Percentiles rank a stretch among this genome's conserved stretches.
Conservation (phyloP, 805 yeast genomes). For the Cyberlindnera saturnus region DNA sequence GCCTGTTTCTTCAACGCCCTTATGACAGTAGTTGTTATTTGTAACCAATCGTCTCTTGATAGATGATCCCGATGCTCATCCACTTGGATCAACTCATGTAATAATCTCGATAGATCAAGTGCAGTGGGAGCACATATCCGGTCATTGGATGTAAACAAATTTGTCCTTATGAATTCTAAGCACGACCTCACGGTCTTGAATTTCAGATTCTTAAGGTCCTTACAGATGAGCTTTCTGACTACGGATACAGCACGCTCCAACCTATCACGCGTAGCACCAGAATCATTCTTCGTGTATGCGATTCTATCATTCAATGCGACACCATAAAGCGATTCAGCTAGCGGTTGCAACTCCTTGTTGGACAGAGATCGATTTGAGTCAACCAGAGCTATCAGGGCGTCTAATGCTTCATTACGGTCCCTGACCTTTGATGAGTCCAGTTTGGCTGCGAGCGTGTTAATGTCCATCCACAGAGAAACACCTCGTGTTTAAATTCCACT, state of each 20-base stretch:
- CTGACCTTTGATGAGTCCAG: slow-evolving; percentile 46
- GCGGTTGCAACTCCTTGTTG: slow-evolving; percentile 17
- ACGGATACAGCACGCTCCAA: slow-evolving; percentile 28
- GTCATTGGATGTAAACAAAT: slow-evolving; percentile 10
- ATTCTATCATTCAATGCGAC: slow-evolving; percentile 32
- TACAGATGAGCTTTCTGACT: slow-evolving; percentile 21
- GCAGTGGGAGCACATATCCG: slow-evolving; percentile 25
- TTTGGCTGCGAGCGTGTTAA: slow-evolving; percentile 13
- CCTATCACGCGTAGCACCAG: slow-evolving; percentile 26
- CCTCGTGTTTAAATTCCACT: neutral
- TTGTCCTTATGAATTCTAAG: slow-evolving; percentile 6
- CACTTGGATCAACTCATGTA: slow-evolving; percentile 21
- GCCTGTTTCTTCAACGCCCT: slow-evolving; percentile 9
- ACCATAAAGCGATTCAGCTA: slow-evolving; percentile 25
- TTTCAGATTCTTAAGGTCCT: slow-evolving; percentile 11
- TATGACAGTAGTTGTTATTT: slow-evolving; percentile 5
- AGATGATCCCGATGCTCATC: slow-evolving; percentile 18
- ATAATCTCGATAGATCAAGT: slow-evolving; percentile 23
- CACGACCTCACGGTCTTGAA: slow-evolving; percentile 9
- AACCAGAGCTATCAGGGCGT: slow-evolving; percentile 28
- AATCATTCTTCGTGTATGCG: slow-evolving; percentile 20
- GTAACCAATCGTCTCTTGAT: slow-evolving; percentile 12
- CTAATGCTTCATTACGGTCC: slow-evolving; percentile 49
- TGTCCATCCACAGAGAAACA: neutral
- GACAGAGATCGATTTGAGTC: slow-evolving; percentile 19